Evolutionary conservation across 129 eudicot species (phyloP).

Genomic region (Helichrysum umbraculigerum): DNA sequence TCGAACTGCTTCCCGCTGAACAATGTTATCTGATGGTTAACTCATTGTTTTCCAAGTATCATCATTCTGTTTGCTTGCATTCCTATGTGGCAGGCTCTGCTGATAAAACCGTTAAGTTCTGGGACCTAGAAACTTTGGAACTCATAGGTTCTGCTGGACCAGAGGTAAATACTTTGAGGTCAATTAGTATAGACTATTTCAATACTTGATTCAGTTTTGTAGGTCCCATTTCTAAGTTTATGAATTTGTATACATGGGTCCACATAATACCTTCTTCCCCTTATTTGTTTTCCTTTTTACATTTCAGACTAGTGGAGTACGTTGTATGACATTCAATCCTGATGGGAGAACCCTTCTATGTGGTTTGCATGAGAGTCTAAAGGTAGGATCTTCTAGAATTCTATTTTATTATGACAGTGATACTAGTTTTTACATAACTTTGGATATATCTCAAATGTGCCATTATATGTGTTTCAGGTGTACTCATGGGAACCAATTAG

Average conservation of each 20-base stretch:
- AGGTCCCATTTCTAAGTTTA: conserved; percentile 1
- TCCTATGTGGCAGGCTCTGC: conserved; percentile 68
- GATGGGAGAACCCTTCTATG: conserved; percentile 94
- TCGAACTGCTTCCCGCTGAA: not conserved
- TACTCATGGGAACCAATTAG: conserved; percentile 96
- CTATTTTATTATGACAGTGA: not conserved
- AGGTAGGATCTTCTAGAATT: conserved; percentile 41
- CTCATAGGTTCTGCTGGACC: conserved; percentile 98
- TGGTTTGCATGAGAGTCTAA: conserved; percentile 90
- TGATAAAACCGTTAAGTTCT: conserved; percentile 90
- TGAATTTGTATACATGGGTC: conserved; percentile 2
- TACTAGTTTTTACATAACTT: conserved; percentile 4
- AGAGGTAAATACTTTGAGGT: conserved; percentile 53
- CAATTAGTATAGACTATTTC: conserved; percentile 8
- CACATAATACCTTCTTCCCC: not conserved
- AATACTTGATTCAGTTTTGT: not conserved
- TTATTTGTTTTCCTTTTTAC: conserved; percentile 18
- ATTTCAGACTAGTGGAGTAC: conserved; percentile 89
- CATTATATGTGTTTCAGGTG: conserved; percentile 47
- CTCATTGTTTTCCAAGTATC: conserved; percentile 11
- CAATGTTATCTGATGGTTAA: not conserved
- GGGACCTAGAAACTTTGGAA: conserved; percentile 99
- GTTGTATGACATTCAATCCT: conserved; percentile 95
- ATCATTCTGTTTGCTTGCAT: conserved; percentile 12
- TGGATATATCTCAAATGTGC: conserved; percentile 11